Conservation (phyloP, 331 rosid genomes). For the Spiraea crenata region DNA sequence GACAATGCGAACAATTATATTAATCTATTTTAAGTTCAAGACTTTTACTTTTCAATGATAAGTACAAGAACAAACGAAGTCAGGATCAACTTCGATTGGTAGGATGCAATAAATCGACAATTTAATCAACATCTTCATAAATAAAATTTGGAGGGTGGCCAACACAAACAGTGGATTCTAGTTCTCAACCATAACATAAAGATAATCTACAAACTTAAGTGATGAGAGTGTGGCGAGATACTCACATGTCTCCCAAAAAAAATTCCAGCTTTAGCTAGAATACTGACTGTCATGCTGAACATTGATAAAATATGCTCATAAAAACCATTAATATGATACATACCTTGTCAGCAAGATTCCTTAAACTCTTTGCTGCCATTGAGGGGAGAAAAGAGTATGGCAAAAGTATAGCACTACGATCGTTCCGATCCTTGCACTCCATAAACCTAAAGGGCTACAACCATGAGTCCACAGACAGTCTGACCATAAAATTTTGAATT, state of each 20-base stretch:
- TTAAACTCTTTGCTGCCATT: constrained; percentile 68
- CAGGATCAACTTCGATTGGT: too few relatives aligned
- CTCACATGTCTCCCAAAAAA: not conserved
- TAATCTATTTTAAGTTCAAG: not conserved
- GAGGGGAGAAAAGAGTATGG: constrained; percentile 84
- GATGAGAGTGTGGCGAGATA: not conserved
- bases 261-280: not conserved
- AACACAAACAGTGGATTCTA: not conserved
- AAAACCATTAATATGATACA: not conserved
- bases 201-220: not conserved
- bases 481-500: not conserved
- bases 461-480: not conserved
- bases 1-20: not conserved
- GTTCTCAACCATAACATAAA: not conserved
- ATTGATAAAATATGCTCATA: not conserved
- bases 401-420: constrained; percentile 63
- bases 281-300: not conserved
- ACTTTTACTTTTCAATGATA: too few relatives aligned
- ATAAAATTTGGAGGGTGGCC: not conserved
- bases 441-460: constrained; percentile 65
- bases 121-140: not conserved
- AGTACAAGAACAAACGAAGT: too few relatives aligned
- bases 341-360: constrained; percentile 81
- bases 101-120: too few relatives aligned
- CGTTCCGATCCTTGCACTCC: constrained; percentile 97